Evolutionary conservation across 2,329 filamentous ascomycete genomes (phyloP).

Genomic region (Myriosclerotinia scirpicola): DNA sequence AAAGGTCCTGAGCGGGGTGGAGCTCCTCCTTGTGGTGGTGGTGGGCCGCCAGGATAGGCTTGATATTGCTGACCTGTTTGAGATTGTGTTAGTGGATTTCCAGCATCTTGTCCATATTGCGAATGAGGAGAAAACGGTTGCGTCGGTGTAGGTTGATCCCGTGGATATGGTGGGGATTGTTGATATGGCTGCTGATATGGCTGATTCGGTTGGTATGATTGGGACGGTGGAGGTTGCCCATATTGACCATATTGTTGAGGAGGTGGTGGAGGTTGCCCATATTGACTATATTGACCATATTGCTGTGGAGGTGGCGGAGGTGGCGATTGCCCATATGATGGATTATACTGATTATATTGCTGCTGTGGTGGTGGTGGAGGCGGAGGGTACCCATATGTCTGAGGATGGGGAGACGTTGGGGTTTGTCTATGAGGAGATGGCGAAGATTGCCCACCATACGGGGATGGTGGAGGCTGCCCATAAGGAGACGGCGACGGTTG

Average conservation of each 20-base stretch:
- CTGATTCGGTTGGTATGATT: conserved; percentile 4
- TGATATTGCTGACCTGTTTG: conserved; percentile 25
- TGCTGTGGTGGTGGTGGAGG: conserved; percentile 6
- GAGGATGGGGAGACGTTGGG: conserved; percentile 4
- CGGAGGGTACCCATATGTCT: conserved; percentile 7
- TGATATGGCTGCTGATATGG: not conserved
- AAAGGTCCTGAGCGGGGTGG: conserved; percentile 25
- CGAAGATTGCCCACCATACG: not conserved
- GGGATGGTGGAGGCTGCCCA: conserved; percentile 1
- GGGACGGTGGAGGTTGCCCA: conserved; percentile 6
- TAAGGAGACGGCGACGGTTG: conserved; percentile 3
- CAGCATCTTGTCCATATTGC: conserved; percentile 11
- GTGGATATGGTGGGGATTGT: not conserved
- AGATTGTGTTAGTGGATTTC: conserved; percentile 19
- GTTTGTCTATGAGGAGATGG: not conserved
- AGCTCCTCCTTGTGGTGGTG: conserved; percentile 23
- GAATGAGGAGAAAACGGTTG: conserved; percentile 7
- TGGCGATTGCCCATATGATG: not conserved
- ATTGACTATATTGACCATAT: not conserved
- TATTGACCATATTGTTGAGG: conserved; percentile 15
- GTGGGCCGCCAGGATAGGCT: conserved; percentile 11
- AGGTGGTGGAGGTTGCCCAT: conserved; percentile 11
- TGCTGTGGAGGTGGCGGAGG: conserved; percentile 2
- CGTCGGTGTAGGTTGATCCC: not conserved
- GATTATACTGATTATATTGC: conserved; percentile 6